A percentile compares a stretch with the other conserved stretches of the same genome.
Conservation (phyloP, 306 rosid species). For the Casuarina equisetifolia region DNA sequence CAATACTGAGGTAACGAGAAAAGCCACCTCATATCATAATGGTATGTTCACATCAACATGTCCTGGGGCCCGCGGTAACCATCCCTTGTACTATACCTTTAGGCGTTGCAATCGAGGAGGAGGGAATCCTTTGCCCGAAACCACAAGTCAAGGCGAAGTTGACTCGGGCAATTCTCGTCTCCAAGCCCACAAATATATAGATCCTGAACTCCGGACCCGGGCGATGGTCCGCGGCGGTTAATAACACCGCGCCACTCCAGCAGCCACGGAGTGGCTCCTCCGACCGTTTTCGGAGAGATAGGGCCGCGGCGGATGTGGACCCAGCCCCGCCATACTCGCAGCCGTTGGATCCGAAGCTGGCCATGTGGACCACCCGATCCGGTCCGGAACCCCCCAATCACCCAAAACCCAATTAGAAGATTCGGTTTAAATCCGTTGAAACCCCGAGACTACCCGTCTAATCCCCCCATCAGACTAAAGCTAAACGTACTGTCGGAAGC, state of each 20-base stretch:
- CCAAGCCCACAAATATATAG: too few relatives aligned
- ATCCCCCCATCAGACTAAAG: background rate
- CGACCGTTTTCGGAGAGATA: too few relatives aligned
- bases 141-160: too few relatives aligned
- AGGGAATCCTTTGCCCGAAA: too few relatives aligned
- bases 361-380: background rate
- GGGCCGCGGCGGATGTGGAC: background rate
- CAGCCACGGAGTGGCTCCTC: too few relatives aligned
- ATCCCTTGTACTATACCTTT: too few relatives aligned
- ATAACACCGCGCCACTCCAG: too few relatives aligned
- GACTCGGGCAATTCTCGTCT: too few relatives aligned
- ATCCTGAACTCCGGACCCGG: too few relatives aligned
- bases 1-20: background rate
- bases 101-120: too few relatives aligned
- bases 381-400: background rate
- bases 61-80: background rate
- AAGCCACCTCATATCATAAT: background rate
- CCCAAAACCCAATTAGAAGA: background rate
- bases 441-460: background rate
- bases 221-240: too few relatives aligned
- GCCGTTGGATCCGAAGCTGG: background rate
- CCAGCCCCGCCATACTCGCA: background rate
- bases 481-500: background rate
- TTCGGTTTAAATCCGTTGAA: background rate
- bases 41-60: background rate